Evolutionary conservation across 106 monocot species (phyloP).

Genomic region (Phalaenopsis equestris): DNA sequence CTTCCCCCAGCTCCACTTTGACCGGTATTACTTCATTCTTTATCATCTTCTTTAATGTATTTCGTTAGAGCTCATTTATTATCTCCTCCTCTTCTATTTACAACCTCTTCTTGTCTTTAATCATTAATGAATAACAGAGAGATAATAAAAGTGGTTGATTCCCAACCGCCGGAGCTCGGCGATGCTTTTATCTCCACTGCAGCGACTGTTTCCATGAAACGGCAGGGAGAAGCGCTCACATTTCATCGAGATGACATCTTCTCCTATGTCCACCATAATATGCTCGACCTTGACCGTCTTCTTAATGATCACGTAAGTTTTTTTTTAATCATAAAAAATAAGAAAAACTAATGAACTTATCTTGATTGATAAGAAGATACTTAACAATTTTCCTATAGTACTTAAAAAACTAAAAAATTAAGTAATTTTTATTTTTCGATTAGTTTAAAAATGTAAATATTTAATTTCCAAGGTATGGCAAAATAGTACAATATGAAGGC

Average conservation of each 20-base stretch:
- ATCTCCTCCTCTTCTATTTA: background rate
- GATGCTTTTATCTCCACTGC: background rate
- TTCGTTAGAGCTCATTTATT: background rate
- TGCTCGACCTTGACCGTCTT: slow-evolving; percentile 38
- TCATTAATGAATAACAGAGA: background rate
- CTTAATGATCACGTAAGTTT: slow-evolving; percentile 19
- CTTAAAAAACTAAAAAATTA: no score
- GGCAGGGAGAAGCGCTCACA: slow-evolving; percentile 8
- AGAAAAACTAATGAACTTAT: no score
- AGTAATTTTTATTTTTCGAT: no score
- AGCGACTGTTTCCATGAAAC: background rate
- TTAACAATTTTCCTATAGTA: no score
- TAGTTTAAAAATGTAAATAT: no score
- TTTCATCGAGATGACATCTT: slow-evolving; percentile 1
- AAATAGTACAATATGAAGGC: no score
- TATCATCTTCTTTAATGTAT: background rate
- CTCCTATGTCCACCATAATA: slow-evolving; percentile 15
- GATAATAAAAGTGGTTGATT: background rate
- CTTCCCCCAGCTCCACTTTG: slow-evolving; percentile 10
- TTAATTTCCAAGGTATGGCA: no score
- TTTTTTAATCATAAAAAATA: no score
- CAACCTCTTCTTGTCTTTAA: background rate
- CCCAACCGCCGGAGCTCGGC: background rate
- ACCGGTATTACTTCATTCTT: background rate
- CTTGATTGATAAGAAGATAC: no score